Percentiles rank a stretch among this genome's conserved stretches.
Conservation (phyloP, 768 basidiomycete genomes). For the Rubroboletus satanas region DNA sequence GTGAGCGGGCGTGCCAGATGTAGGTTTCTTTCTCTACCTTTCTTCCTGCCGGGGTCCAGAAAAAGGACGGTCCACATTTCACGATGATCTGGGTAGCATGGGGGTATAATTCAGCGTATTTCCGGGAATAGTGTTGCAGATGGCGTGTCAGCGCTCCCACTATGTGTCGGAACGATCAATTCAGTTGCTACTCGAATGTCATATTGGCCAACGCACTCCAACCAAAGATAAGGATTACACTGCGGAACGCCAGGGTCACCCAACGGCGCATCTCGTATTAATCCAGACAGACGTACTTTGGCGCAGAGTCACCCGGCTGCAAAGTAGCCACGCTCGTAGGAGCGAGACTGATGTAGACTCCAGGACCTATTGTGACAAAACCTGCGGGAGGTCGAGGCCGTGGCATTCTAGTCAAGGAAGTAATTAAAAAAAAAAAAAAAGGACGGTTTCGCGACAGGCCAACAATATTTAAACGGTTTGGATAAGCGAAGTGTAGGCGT, state of each 20-base stretch:
- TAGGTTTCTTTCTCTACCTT: conserved; percentile 8
- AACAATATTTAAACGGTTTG: no score
- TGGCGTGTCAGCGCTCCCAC: conserved; percentile 28
- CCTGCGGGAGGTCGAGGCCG: conserved; percentile 14
- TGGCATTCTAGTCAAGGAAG: background rate
- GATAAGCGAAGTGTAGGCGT: no score
- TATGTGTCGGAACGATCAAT: background rate
- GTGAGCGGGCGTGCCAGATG: background rate
- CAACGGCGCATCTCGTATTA: background rate
- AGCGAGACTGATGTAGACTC: conserved; percentile 13
- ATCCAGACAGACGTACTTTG: conserved; percentile 17
- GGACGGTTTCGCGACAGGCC: background rate
- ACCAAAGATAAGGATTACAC: conserved; percentile 30
- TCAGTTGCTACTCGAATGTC: background rate
- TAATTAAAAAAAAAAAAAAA: no score
- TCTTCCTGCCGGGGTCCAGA: conserved; percentile 12
- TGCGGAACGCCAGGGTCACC: conserved; percentile 2
- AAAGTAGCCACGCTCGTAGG: background rate
- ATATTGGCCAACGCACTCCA: conserved; percentile 20
- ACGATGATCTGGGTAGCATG: conserved; percentile 27
- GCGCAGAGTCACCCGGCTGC: conserved; percentile 7
- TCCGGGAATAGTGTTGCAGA: conserved; percentile 22
- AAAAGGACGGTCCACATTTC: conserved; percentile 19
- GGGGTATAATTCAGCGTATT: conserved; percentile 26
- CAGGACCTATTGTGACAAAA: conserved; percentile 16